Base-by-base conservation (phyloP, 495 filamentous ascomycete species). In the Podospora fimiseda region DNA sequence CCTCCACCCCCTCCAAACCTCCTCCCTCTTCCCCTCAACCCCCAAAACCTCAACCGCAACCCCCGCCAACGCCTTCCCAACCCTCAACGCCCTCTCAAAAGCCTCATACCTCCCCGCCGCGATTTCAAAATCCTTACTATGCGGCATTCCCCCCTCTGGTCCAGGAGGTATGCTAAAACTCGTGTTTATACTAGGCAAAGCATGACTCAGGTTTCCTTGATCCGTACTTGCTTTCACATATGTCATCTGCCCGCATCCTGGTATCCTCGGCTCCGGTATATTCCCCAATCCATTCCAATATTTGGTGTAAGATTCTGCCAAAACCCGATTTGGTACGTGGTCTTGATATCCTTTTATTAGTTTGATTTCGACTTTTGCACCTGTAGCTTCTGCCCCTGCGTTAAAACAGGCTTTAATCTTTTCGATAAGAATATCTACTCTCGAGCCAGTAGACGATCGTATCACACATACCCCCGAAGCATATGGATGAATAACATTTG, bases 181-280 rank as follows among this genome's bases (percentile, higher is more conserved):
- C 1, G 75, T 70, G 53, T 74, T 80, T 15, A 89, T 56, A 30
- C 79, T 83, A 18, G 84, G 85, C 57, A 84, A 74, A 1, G 76
- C 73, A 58, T 86, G 78, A 60, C 80, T 83, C 53, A 88, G 73
- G 59, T 87, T 77, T 0, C 83, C 84, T 74, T 79, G 75, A 49
- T 77, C 80, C 21, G 70, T 79, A 65, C 80, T 82, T 16, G 80
- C 77, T 50, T 42, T 38, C 9, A 57, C 43, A 19, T 23, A 51
- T 4, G 45, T 50, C 1, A 48, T 33, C 43, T 36, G 15, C 9
- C 36, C 36, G 5, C 44, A 38, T 0, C 37, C 33, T 0, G 61
- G 50, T 5, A 57, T 49, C 36, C 36, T 22, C 8, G 56, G 51
- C 14, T 59, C 48, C 7, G 60, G 57, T 14, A 71, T 62, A 11